These are phyloP conservation scores for Colletotrichum neosansevieriae DNA, from an alignment of 2,329 filamentous ascomycete species.

Conservation along the genomic window DNA sequence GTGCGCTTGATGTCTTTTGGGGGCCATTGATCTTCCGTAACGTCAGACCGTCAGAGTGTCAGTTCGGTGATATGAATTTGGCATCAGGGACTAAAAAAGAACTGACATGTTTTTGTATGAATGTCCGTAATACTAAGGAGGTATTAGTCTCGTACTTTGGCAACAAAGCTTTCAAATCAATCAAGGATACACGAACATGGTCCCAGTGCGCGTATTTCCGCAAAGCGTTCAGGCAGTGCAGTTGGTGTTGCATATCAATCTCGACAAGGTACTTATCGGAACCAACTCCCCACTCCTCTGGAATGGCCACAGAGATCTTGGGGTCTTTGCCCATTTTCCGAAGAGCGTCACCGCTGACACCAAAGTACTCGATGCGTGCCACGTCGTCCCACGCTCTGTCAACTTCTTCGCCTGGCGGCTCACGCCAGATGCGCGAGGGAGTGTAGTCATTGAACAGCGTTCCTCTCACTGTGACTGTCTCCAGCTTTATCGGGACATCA, in stretches of 20 bases:
- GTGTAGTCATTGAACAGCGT: conserved; percentile 44
- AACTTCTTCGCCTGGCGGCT: conserved; percentile 40
- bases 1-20: conserved; percentile 28
- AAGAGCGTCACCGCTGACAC: conserved; percentile 28
- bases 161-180: neutral
- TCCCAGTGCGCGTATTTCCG: conserved; percentile 35
- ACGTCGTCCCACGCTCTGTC: conserved; percentile 43
- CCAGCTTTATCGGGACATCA: conserved; percentile 18
- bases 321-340: conserved; percentile 37
- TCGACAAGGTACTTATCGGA: conserved; percentile 31
- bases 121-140: conserved; percentile 1
- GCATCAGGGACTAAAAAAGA: too few relatives aligned
- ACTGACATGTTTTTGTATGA: conserved; percentile 27
- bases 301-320: conserved; percentile 28
- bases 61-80: neutral
- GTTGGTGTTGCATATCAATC: conserved; percentile 36
- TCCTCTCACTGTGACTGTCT: conserved; percentile 30
- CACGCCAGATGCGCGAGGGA: conserved; percentile 46
- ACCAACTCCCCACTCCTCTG: conserved; percentile 36
- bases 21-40: conserved; percentile 23
- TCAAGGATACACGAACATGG: neutral
- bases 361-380: conserved; percentile 33
- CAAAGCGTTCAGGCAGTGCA: conserved; percentile 32
- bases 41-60: neutral
- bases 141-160: neutral